A percentile compares a stretch with the other conserved stretches of the same genome.
Conservation (phyloP, 345 rosid genomes). For the Linum trigynum region DNA sequence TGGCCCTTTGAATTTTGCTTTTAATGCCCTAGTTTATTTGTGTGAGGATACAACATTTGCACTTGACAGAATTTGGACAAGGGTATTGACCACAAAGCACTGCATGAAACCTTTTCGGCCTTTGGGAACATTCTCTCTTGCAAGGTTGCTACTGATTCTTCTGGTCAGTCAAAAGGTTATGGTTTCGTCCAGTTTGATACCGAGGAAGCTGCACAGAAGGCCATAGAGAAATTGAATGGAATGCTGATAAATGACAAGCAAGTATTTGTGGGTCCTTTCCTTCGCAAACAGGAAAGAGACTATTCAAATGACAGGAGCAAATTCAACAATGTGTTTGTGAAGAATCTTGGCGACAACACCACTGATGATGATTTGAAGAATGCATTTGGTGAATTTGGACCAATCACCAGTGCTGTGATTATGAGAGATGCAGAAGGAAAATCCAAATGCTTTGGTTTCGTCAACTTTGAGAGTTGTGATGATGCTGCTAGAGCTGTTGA, state of each 20-base stretch:
- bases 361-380: slow-evolving; percentile 54
- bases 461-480: slow-evolving; percentile 53
- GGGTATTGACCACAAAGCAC: slow-evolving; percentile 45
- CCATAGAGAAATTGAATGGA: slow-evolving; percentile 48
- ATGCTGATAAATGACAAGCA: slow-evolving; percentile 59
- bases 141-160: slow-evolving; percentile 45
- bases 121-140: slow-evolving; percentile 60
- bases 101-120: slow-evolving; percentile 41
- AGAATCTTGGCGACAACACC: slow-evolving; percentile 48
- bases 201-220: slow-evolving; percentile 44
- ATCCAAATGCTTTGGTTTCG: slow-evolving; percentile 67
- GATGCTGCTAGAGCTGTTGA: slow-evolving; percentile 49
- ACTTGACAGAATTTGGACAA: slow-evolving; percentile 36
- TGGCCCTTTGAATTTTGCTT: background rate
- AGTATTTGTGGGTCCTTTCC: slow-evolving; percentile 51
- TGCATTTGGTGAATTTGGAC: slow-evolving; percentile 41
- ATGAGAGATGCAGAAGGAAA: slow-evolving; percentile 52
- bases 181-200: slow-evolving; percentile 67
- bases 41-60: background rate
- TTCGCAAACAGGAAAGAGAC: slow-evolving; percentile 42
- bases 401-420: slow-evolving; percentile 50
- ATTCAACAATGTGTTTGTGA: slow-evolving; percentile 55
- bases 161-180: slow-evolving; percentile 44
- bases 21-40: background rate
- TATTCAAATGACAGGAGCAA: slow-evolving; percentile 25